A percentile compares a stretch with the other conserved stretches of the same genome.
Evolutionary conservation across 306 rosid genomes (phyloP).

Genomic region (Cucurbita maxima): DNA sequence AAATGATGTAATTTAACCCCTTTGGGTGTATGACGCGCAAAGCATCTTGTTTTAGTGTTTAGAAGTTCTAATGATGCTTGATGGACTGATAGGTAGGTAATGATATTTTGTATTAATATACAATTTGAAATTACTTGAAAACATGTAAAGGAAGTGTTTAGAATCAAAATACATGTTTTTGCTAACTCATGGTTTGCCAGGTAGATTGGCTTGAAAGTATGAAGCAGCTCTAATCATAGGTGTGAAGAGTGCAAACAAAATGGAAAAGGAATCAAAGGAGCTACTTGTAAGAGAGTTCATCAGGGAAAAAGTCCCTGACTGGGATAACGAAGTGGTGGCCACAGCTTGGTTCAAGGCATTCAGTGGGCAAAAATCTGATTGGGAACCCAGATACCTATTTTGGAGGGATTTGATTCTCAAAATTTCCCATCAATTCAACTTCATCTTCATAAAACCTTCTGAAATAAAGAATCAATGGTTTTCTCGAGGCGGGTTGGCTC

Average conservation of each 20-base stretch:
- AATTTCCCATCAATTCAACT: constrained; percentile 34
- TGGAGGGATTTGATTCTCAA: constrained; percentile 57
- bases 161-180: not conserved
- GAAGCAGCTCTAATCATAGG: not conserved
- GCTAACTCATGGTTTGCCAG: not conserved
- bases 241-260: not conserved
- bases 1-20: not conserved
- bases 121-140: not conserved
- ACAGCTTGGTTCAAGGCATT: constrained; percentile 75
- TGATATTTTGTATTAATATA: not conserved
- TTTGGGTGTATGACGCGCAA: not conserved
- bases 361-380: constrained; percentile 75
- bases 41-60: not conserved
- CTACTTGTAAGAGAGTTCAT: constrained; percentile 34
- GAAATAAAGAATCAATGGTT: constrained; percentile 58
- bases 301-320: constrained; percentile 35
- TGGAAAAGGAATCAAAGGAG: constrained; percentile 21
- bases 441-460: constrained; percentile 38
- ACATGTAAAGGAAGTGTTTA: not conserved
- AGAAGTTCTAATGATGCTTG: not conserved
- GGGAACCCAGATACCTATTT: constrained; percentile 52
- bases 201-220: not conserved
- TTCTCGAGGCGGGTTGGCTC: constrained; percentile 64
- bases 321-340: constrained; percentile 51
- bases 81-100: not conserved